These are phyloP conservation scores for Pilatotrama ljubarskyi DNA, from an alignment of 768 basidiomycete species.

Conservation along the genomic window DNA sequence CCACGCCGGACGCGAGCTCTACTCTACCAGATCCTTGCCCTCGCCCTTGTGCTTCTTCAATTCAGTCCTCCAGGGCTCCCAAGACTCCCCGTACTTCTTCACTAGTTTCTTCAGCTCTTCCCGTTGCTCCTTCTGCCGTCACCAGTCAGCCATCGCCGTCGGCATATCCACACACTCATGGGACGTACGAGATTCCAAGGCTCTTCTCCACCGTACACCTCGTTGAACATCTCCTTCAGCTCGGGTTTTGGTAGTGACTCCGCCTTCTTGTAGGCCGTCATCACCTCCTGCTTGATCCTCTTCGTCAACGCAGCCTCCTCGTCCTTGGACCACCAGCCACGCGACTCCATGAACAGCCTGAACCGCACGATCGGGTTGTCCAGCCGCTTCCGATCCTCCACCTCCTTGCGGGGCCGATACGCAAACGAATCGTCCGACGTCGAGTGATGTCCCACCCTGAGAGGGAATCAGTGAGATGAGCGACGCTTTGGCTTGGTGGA, in stretches of 20 bases:
- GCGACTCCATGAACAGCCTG: slow-evolving; percentile 79
- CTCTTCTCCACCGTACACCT: slow-evolving; percentile 84
- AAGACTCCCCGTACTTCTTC: slow-evolving; percentile 82
- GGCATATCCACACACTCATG: background rate
- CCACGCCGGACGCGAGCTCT: background rate
- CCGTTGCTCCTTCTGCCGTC: slow-evolving; percentile 73
- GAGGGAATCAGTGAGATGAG: background rate
- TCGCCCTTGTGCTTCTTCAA: slow-evolving; percentile 72
- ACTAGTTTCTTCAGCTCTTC: slow-evolving; percentile 73
- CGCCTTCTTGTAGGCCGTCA: slow-evolving; percentile 76
- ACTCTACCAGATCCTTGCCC: slow-evolving; percentile 50
- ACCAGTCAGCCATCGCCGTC: slow-evolving; percentile 6
- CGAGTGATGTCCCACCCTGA: slow-evolving; percentile 89
- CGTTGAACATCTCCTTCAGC: slow-evolving; percentile 80
- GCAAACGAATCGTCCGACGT: slow-evolving; percentile 96
- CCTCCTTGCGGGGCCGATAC: slow-evolving; percentile 86
- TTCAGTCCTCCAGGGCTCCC: slow-evolving; percentile 86
- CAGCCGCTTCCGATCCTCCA: slow-evolving; percentile 88
- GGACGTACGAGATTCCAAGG: slow-evolving; percentile 80
- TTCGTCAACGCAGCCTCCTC: slow-evolving; percentile 74
- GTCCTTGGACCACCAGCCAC: slow-evolving; percentile 79
- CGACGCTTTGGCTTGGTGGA: background rate
- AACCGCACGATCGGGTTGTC: slow-evolving; percentile 88
- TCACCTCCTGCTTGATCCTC: slow-evolving; percentile 68
- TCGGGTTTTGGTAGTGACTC: slow-evolving; percentile 69